Evolutionary conservation across 164 flowering plant species (phyloP), one percentile per base, ranked within the genome.

Genomic region (Warburgia ugandensis): DNA sequence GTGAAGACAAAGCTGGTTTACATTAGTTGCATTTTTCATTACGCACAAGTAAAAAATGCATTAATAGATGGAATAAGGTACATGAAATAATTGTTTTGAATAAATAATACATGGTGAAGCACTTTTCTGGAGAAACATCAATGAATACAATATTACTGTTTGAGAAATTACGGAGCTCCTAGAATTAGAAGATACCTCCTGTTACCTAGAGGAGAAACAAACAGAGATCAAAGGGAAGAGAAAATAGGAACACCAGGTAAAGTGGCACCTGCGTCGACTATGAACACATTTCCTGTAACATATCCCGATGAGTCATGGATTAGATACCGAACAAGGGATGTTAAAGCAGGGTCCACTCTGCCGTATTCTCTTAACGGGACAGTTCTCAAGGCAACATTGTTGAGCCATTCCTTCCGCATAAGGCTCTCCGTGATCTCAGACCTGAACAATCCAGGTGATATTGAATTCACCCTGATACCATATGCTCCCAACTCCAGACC

Each of bases 211-310:
- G n/a, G n/a, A n/a, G n/a, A n/a, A n/a, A n/a, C n/a, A n/a, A n/a
- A n/a, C n/a, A n/a, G n/a, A n/a, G n/a, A n/a, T n/a, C n/a, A 68
- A 38, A 65, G 66, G 4, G 77, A 68, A 46, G 79, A 75, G 62
- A 58, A 71, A 19, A 75, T 59, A 2, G 74, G 79, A 14, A 68
- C 31, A 45, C 79, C 79, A 8, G 79, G 74, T 2, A 75, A 61
- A 32, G 72, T 71, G 17, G 52, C 58, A 27, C 79, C 79, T 0
- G 71, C 64, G 22, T 74, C 79, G 12, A 68, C 76, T 11, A 68
- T 55, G 37, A 74, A 71, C 11, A 52, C 32, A 31, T 71, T 74
- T 54, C 76, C 76, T 8, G 76, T 31, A 9, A 75, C 68, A 33
- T 74, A 71, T 4, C 53, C 49, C 0, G 79, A 68, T 1, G 68